A percentile compares a stretch with the other conserved stretches of the same genome.
These are phyloP conservation scores for Pleurotus salmoneostramineus DNA, from an alignment of 768 basidiomycete genomes.

Conservation along the genomic window DNA sequence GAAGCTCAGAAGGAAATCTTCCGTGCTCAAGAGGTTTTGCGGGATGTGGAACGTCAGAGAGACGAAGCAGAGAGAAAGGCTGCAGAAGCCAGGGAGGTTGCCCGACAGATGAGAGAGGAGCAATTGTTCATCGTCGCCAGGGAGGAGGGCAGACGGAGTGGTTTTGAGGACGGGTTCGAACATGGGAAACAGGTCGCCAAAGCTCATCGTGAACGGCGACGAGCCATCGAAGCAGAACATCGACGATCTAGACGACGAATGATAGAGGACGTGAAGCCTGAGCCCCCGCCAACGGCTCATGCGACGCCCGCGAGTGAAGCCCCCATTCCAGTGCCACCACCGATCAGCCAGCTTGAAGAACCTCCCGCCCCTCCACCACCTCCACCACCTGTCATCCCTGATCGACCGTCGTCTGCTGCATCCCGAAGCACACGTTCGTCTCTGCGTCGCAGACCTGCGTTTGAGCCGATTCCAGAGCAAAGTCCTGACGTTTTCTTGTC, in stretches of 20 bases:
- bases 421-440: conserved; percentile 4
- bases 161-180: conserved; percentile 6
- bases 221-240: not conserved
- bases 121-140: conserved; percentile 1
- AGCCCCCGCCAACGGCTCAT: not conserved
- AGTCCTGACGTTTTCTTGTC: conserved; percentile 2
- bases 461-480: not conserved
- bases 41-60: not conserved
- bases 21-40: not conserved
- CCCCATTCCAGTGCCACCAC: conserved; percentile 2
- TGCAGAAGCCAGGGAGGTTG: not conserved
- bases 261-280: conserved; percentile 1
- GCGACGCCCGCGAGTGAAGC: not conserved
- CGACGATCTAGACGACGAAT: not conserved
- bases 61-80: conserved; percentile 5
- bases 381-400: not conserved
- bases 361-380: not conserved
- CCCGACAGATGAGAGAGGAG: conserved; percentile 2
- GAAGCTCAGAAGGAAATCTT: conserved; percentile 3
- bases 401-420: not conserved
- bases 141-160: conserved; percentile 1
- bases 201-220: not conserved
- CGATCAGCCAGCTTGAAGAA: not conserved
- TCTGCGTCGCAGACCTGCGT: not conserved
- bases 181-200: conserved; percentile 3